These are phyloP conservation scores for Aspergillus sp. DNA, from an alignment of 2,329 filamentous ascomycete species.

Conservation along the genomic window DNA sequence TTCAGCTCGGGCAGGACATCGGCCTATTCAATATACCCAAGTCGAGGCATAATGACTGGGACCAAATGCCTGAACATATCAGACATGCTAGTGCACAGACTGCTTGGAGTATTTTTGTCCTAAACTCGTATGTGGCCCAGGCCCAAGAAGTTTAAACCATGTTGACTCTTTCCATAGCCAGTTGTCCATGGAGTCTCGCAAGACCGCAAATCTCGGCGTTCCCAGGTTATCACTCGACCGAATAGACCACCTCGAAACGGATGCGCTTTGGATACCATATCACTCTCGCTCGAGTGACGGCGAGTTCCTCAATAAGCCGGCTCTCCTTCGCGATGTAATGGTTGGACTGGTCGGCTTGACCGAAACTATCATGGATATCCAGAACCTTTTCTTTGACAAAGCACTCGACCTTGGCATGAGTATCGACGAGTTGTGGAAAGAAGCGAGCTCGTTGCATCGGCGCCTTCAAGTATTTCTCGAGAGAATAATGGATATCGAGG, in stretches of 20 bases:
- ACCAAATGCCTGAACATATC: constrained; percentile 17
- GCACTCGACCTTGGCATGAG: constrained; percentile 10
- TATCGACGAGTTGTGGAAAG: constrained; percentile 19
- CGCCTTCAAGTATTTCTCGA: constrained; percentile 25
- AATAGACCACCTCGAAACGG: constrained; percentile 13
- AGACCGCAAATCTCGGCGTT: constrained; percentile 17
- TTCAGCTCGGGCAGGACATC: constrained; percentile 33
- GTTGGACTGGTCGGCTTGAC: constrained; percentile 22
- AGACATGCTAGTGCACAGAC: constrained; percentile 25
- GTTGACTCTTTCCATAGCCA: constrained; percentile 22
- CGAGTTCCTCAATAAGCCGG: constrained; percentile 25
- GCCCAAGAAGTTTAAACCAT: background rate
- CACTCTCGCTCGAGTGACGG: constrained; percentile 33
- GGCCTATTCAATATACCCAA: constrained; percentile 25
- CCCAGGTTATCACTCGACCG: constrained; percentile 20
- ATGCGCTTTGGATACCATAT: constrained; percentile 33
- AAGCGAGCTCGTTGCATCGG: constrained; percentile 19
- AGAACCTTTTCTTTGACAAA: constrained; percentile 27
- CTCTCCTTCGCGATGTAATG: constrained; percentile 27
- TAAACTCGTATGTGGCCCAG: constrained; percentile 26
- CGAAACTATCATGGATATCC: constrained; percentile 23
- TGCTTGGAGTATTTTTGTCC: constrained; percentile 32
- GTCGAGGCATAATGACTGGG: constrained; percentile 8
- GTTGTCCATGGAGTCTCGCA: constrained; percentile 29
- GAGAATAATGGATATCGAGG: constrained; percentile 15